Percentiles rank a stretch among this genome's conserved stretches.
Evolutionary conservation across 148 eudicot species (phyloP).

Genomic region (Hydrangea macrophylla): DNA sequence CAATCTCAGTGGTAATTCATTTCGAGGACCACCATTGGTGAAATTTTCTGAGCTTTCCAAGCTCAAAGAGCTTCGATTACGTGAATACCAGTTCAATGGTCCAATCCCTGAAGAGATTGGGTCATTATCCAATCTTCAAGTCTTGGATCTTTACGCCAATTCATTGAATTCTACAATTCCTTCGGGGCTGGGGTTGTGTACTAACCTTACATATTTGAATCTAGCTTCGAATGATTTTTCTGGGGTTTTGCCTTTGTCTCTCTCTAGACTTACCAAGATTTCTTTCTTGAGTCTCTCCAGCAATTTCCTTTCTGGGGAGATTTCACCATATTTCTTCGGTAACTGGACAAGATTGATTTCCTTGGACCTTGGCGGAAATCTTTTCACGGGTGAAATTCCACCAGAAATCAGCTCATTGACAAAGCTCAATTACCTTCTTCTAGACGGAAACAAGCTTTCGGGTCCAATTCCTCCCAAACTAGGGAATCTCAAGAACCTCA

Average conservation of each 20-base stretch:
- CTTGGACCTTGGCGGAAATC: conserved; percentile 53
- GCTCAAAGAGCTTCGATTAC: conserved; percentile 45
- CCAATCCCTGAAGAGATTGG: conserved; percentile 11
- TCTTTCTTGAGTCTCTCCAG: conserved; percentile 45
- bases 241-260: conserved; percentile 55
- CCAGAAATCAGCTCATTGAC: conserved; percentile 39
- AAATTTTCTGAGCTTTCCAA: conserved; percentile 42
- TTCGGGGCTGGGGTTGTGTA: conserved; percentile 51
- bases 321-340: conserved; percentile 40
- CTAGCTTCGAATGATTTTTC: conserved; percentile 43
- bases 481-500: too few species aligned
- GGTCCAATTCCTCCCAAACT: too few species aligned
- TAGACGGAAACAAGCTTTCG: too few species aligned
- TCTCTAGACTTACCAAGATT: conserved; percentile 43
- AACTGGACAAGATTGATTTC: conserved; percentile 57
- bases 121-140: background rate
- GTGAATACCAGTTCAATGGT: conserved; percentile 42
- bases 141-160: background rate
- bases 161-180: conserved; percentile 50
- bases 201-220: conserved; percentile 47
- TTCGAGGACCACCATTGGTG: conserved; percentile 47
- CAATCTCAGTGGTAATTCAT: conserved; percentile 42
- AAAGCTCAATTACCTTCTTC: conserved; percentile 45
- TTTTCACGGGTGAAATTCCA: conserved; percentile 49
- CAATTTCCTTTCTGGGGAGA: conserved; percentile 52